Conservation (phyloP, 495 filamentous ascomycete species). For the Penicillium mononematosum region DNA sequence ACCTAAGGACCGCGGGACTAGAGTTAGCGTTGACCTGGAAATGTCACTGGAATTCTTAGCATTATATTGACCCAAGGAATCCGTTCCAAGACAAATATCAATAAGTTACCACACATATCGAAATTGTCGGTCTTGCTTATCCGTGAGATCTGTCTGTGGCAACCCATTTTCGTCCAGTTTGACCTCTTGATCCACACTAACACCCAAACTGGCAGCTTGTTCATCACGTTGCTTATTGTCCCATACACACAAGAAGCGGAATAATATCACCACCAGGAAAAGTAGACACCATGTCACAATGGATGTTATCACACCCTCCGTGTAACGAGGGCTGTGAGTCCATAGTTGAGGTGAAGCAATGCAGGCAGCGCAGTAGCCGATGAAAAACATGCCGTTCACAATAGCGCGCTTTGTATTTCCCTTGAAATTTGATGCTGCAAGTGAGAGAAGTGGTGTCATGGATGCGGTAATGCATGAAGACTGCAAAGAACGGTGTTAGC, state of each 20-base stretch:
- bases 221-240: conserved; percentile 24
- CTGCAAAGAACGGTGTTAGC: conserved; percentile 1
- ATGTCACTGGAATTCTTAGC: no score
- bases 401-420: conserved; percentile 63
- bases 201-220: not conserved
- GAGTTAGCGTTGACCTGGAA: no score
- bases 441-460: conserved; percentile 53
- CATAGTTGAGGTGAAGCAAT: conserved; percentile 36
- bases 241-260: conserved; percentile 25
- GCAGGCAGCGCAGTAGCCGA: conserved; percentile 37
- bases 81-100: not conserved
- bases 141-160: conserved; percentile 23
- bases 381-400: conserved; percentile 42
- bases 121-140: conserved; percentile 24
- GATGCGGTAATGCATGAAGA: conserved; percentile 40
- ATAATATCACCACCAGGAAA: conserved; percentile 19
- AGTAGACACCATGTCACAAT: conserved; percentile 36
- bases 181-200: conserved; percentile 1
- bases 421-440: conserved; percentile 56
- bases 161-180: conserved; percentile 21
- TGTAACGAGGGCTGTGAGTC: conserved; percentile 29
- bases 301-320: conserved; percentile 27
- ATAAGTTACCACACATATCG: conserved; percentile 19
- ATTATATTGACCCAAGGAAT: not conserved
- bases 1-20: no score